Evolutionary conservation across 495 filamentous ascomycete genomes (phyloP).

Genomic region (Clohesyomyces aquaticus): DNA sequence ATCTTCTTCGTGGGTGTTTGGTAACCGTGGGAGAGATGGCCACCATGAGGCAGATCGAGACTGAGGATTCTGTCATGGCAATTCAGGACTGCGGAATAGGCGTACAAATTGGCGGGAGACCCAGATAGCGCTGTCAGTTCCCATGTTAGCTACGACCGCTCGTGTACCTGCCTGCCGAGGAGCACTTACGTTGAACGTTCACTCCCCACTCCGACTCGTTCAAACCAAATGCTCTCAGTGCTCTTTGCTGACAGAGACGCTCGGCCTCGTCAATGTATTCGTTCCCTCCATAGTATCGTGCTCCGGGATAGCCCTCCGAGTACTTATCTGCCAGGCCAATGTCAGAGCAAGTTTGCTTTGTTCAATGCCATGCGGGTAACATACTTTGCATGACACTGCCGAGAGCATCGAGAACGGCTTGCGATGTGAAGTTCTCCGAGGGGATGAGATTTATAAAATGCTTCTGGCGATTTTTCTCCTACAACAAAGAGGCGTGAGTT

Average conservation of each 20-base stretch:
- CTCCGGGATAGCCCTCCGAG: constrained; percentile 96
- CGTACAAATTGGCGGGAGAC: constrained; percentile 93
- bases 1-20: constrained; percentile 99
- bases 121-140: constrained; percentile 79
- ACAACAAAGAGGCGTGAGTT: constrained; percentile 27
- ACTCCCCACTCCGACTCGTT: constrained; percentile 92
- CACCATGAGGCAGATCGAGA: constrained; percentile 92
- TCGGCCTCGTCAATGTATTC: constrained; percentile 93
- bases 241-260: constrained; percentile 83
- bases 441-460: constrained; percentile 99
- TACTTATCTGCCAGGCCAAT: constrained; percentile 76
- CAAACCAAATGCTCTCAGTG: constrained; percentile 82
- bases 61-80: constrained; percentile 97
- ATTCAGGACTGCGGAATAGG: constrained; percentile 89
- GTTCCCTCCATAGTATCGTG: constrained; percentile 96
- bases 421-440: constrained; percentile 98
- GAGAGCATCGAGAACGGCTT: constrained; percentile 92
- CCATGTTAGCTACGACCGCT: constrained; percentile 35
- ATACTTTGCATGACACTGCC: constrained; percentile 98
- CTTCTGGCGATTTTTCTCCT: constrained; percentile 95
- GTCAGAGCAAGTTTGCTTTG: constrained; percentile 18
- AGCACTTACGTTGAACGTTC: constrained; percentile 84
- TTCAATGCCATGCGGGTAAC: constrained; percentile 40
- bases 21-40: constrained; percentile 96
- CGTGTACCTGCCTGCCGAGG: neutral